A percentile compares a stretch with the other conserved stretches of the same genome.
Evolutionary conservation across 106 monocot species (phyloP).

Genomic region (Apostasia ramifera): DNA sequence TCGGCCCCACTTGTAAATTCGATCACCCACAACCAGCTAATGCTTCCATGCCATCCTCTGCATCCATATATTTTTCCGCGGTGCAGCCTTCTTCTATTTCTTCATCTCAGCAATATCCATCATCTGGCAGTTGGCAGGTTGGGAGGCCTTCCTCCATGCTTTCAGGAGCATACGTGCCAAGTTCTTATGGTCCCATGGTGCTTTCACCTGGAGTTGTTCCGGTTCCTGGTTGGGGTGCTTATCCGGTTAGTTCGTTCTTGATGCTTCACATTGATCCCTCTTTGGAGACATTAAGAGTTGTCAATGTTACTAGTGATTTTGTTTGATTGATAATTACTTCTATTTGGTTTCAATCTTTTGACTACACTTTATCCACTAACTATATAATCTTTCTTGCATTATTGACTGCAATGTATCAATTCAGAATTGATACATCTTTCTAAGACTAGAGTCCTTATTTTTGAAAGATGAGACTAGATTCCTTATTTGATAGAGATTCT

Average conservation of each 20-base stretch:
- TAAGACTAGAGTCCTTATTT: too few relatives aligned
- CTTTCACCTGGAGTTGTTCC: constrained; percentile 58
- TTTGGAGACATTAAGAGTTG: too few relatives aligned
- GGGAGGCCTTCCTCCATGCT: constrained; percentile 16
- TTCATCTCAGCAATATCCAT: constrained; percentile 35
- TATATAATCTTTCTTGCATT: too few relatives aligned
- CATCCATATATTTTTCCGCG: constrained; percentile 45
- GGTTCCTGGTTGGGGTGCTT: constrained; percentile 70
- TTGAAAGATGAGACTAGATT: too few relatives aligned
- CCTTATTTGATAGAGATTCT: too few relatives aligned
- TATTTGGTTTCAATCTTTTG: too few relatives aligned
- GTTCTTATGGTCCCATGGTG: constrained; percentile 69
- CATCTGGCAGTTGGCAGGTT: constrained; percentile 51
- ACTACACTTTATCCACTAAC: too few relatives aligned
- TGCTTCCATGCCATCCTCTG: constrained; percentile 29
- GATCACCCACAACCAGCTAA: constrained; percentile 64
- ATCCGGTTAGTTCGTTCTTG: constrained; percentile 37
- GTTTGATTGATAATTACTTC: too few relatives aligned
- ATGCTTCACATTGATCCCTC: too few relatives aligned
- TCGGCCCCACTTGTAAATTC: constrained; percentile 83
- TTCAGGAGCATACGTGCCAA: neutral
- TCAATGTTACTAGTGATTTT: too few relatives aligned
- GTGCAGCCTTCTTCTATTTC: constrained; percentile 34
- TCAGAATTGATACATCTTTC: too few relatives aligned
- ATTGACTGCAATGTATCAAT: too few relatives aligned